Conservation (phyloP, 441 rosid species). For the Rhodomyrtus psidioides region DNA sequence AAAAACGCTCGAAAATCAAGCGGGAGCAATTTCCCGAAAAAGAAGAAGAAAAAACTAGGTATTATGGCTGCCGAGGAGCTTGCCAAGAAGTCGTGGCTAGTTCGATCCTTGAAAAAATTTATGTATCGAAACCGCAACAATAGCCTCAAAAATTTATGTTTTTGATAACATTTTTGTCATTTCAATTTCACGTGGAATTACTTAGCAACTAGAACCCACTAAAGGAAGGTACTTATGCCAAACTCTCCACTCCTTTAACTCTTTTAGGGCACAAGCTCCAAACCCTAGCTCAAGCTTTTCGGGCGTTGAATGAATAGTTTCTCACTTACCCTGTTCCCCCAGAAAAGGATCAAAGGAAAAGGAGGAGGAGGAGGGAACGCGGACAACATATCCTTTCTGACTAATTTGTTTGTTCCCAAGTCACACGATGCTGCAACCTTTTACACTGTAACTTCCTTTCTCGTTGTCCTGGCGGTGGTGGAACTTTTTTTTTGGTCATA, state of each 20-base stretch:
- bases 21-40: background rate
- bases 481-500: background rate
- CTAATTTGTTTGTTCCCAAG: accelerated
- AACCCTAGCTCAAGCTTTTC: background rate
- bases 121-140: accelerated
- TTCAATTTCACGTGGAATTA: no score
- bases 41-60: background rate
- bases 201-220: no score
- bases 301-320: background rate
- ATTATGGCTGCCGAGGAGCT: background rate
- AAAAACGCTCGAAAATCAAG: background rate
- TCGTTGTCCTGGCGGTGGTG: background rate
- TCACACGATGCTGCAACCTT: background rate
- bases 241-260: background rate
- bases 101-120: background rate
- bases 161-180: no score
- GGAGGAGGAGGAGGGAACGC: background rate
- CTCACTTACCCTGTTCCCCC: background rate
- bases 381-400: background rate
- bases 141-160: no score
- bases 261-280: background rate
- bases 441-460: background rate
- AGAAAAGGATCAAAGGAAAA: background rate
- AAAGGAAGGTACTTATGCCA: no score
- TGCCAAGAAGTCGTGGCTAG: background rate